phyloP scores from a whole-genome alignment of 2,329 filamentous ascomycete species.

The Verticillium longisporum region DNA sequence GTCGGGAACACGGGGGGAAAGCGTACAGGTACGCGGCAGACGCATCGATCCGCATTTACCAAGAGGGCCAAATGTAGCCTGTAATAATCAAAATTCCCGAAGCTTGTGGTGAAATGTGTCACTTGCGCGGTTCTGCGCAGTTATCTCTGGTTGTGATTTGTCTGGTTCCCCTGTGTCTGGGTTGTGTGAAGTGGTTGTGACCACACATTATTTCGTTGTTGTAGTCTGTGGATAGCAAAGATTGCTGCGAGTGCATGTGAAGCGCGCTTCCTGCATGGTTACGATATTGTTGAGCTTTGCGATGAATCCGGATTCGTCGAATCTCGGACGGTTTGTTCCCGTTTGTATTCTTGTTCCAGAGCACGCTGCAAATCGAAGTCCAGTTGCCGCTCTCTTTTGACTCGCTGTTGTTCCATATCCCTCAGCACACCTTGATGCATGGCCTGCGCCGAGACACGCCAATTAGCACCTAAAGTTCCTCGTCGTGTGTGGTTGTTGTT shows the following conservation, averaged over 20 bases:
- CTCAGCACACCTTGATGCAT: conserved; percentile 95
- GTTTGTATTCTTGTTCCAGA: conserved; percentile 84
- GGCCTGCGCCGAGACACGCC: conserved; percentile 48
- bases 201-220: no score
- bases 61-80: no score
- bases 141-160: no score
- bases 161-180: no score
- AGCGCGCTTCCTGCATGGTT: background rate
- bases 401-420: conserved; percentile 86
- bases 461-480: background rate
- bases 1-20: background rate
- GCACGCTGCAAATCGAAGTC: conserved; percentile 90
- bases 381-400: conserved; percentile 84
- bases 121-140: no score
- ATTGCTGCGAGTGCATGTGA: background rate
- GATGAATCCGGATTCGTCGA: conserved; percentile 10
- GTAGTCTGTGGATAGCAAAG: no score
- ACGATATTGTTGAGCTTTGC: background rate
- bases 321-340: conserved; percentile 71
- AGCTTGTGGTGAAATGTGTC: no score
- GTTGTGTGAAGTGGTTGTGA: no score
- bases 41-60: background rate
- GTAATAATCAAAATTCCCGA: no score
- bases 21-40: background rate
- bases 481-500: background rate